phyloP scores from a whole-genome alignment of 345 rosid species.

The Gossypium australe region DNA sequence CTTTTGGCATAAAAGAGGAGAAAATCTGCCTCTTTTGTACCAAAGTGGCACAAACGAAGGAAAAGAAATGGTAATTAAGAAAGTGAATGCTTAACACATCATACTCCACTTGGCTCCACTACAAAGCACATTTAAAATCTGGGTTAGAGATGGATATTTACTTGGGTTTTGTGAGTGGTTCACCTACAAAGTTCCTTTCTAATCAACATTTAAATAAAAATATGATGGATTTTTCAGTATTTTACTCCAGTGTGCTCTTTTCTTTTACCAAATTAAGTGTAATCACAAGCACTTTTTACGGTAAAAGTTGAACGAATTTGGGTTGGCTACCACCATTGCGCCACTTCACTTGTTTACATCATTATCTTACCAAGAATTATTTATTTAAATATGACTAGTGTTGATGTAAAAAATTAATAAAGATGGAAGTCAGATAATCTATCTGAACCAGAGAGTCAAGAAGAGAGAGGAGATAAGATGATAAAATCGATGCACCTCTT shows the following conservation, averaged over 20 bases:
- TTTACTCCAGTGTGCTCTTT: neutral
- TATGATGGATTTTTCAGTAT: neutral
- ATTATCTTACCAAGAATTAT: too few relatives aligned
- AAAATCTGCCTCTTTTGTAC: too few relatives aligned
- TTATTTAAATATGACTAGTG: too few relatives aligned
- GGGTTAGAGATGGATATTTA: slow-evolving; percentile 4
- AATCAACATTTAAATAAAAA: neutral
- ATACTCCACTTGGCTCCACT: slow-evolving; percentile 20
- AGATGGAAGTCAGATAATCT: too few relatives aligned
- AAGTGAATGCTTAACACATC: slow-evolving; percentile 18
- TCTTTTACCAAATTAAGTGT: neutral
- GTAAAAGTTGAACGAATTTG: neutral
- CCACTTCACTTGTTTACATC: neutral
- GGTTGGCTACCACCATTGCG: neutral
- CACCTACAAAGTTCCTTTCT: slow-evolving; percentile 7
- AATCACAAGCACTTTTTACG: slow-evolving; percentile 3
- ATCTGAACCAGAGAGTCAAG: too few relatives aligned
- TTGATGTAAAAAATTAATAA: too few relatives aligned
- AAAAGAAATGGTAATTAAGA: slow-evolving; percentile 5
- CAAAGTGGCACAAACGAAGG: neutral
- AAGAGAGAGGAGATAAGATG: too few relatives aligned
- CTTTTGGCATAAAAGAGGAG: too few relatives aligned
- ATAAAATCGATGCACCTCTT: too few relatives aligned
- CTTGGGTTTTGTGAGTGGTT: slow-evolving; percentile 10
- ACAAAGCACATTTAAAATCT: neutral